Evolutionary conservation across 2,329 filamentous ascomycete species (phyloP), one percentile per base, ranked within the genome.

Genomic region (Alternaria viburni): DNA sequence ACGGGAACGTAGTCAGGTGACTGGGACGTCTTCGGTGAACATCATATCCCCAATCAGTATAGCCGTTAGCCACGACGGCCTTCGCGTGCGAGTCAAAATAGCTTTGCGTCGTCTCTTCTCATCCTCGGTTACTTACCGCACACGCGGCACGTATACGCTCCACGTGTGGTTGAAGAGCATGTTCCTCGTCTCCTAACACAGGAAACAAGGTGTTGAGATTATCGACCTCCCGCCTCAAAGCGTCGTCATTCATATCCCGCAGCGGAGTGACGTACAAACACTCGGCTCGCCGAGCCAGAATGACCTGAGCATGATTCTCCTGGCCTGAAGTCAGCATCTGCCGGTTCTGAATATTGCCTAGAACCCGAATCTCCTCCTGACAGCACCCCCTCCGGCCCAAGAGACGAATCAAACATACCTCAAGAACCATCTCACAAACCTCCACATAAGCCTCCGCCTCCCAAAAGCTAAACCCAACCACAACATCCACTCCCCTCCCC

Each of bases 401-500:
- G n/a, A n/a, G n/a, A n/a, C n/a, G n/a, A n/a, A n/a, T n/a, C 19
- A 11, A 30, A 50, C 63, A 28, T 57, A 63, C 63, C 47, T 59
- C 45, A 13, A 56, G 25, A 45, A 65, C 45, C 13, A 63, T 52
- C 32, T 59, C 46, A 43, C 63, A 62, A 13, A 63, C 60, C 6
- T 25, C 43, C 15, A 57, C 52, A 54, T 65, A 62, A 25, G 59
- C 10, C 50, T 61, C 57, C 5, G 57, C 61, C 15, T 59, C 57
- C 21, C 49, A 57, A 30, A 65, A 65, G 28, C 63, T 65, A 50
- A 63, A 65, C 9, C 55, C 63, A 7, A 66, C 55, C 5, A 36
- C 12, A 11, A 62, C 23, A 9, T 45, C 36, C n/a, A 64, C 30
- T 19, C 57, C 63, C 30, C 55, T 58, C 36, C 19, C 17, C 5